Percentiles rank a stretch among this genome's conserved stretches.
phyloP scores from a whole-genome alignment of 345 rosid genomes.

The Eucalyptus shirleyi region DNA sequence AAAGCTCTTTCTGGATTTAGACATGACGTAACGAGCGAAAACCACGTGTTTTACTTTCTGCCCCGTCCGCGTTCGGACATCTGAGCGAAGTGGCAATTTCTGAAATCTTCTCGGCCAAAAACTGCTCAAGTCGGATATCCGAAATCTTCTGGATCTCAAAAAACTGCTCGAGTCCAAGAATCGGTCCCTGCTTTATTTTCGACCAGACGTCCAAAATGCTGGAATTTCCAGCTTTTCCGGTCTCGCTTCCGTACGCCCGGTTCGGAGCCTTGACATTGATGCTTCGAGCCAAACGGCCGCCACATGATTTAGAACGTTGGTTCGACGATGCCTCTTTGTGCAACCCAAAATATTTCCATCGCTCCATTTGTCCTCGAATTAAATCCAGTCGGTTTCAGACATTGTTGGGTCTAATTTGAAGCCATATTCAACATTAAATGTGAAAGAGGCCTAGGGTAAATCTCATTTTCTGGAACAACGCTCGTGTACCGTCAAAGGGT shows the following conservation, averaged over 20 bases:
- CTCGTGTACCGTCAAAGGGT: background rate
- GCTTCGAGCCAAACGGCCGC: background rate
- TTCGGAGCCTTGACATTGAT: background rate
- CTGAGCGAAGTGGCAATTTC: background rate
- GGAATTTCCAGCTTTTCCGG: background rate
- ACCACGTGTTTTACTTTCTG: background rate
- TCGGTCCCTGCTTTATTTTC: background rate
- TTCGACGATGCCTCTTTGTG: background rate
- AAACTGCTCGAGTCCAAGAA: background rate
- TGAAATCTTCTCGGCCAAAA: background rate
- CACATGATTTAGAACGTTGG: background rate
- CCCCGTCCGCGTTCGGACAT: background rate
- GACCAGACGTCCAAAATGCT: background rate
- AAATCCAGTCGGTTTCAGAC: background rate
- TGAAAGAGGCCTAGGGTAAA: background rate
- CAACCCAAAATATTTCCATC: background rate
- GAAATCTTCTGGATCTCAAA: background rate
- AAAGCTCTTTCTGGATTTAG: background rate
- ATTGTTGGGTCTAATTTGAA: background rate
- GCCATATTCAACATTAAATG: background rate
- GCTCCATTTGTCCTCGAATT: background rate
- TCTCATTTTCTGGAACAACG: background rate
- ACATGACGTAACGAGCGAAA: background rate
- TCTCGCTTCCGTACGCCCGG: background rate
- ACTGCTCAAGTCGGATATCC: background rate